phyloP scores from a whole-genome alignment of 169 alveolate species.

The Eimeria falciformis region DNA sequence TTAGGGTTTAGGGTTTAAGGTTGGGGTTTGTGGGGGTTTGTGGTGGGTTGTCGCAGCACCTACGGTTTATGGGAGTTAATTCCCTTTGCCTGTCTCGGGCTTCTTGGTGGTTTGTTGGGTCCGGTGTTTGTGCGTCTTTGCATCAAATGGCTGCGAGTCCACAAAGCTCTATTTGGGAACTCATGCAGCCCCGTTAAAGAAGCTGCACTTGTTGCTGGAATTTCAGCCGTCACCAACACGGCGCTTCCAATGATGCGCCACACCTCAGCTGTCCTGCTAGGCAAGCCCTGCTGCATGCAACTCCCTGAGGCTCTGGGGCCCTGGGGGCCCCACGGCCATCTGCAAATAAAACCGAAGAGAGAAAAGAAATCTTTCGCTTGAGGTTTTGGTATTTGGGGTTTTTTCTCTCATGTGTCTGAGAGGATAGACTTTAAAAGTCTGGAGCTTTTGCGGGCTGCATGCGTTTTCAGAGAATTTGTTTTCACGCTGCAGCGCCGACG shows the following conservation, averaged over 20 bases:
- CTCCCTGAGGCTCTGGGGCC: background rate
- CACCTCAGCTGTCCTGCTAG: slow-evolving; percentile 68
- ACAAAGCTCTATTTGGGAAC: background rate
- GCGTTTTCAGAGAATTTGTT: slow-evolving; percentile 52
- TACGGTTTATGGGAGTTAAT: slow-evolving; percentile 63
- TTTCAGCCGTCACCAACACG: slow-evolving; percentile 57
- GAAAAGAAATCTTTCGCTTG: no score
- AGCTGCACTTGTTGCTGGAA: slow-evolving; percentile 54
- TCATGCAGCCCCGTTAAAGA: slow-evolving; percentile 60
- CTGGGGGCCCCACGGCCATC: background rate
- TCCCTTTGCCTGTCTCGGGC: slow-evolving; percentile 75
- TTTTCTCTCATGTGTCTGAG: background rate
- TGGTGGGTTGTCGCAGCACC: slow-evolving; percentile 25
- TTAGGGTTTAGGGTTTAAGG: no score
- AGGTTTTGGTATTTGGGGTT: background rate
- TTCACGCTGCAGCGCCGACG: slow-evolving; percentile 66
- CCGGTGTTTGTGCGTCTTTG: slow-evolving; percentile 74
- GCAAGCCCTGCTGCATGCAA: slow-evolving; percentile 24
- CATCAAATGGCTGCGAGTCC: slow-evolving; percentile 62
- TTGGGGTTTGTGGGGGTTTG: no score
- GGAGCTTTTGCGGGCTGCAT: background rate
- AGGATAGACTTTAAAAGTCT: background rate
- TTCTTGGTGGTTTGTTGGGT: slow-evolving; percentile 79
- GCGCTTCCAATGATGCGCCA: slow-evolving; percentile 69
- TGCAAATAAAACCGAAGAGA: background rate